A percentile compares a stretch with the other conserved stretches of the same genome.
phyloP scores from a whole-genome alignment of 78 protist genomes.

The Tieghemostelium lacteum region DNA sequence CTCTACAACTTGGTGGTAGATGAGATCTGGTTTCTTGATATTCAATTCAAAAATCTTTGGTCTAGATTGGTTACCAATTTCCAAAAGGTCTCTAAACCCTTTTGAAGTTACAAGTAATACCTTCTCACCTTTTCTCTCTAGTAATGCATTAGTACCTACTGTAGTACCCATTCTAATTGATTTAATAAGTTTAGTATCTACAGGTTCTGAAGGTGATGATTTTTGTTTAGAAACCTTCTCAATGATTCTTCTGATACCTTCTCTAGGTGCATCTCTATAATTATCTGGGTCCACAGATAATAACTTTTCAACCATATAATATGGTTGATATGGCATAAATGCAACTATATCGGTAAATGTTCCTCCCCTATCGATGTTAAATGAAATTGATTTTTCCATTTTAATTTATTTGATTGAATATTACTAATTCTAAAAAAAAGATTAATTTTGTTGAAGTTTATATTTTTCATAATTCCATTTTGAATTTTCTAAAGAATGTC shows the following conservation, averaged over 20 bases:
- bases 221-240: not conserved
- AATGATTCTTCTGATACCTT: slow-evolving; percentile 94
- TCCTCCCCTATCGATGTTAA: slow-evolving; percentile 97
- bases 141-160: slow-evolving; percentile 98
- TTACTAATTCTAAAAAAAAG: too few relatives aligned
- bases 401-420: too few relatives aligned
- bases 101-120: slow-evolving; percentile 83
- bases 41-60: slow-evolving; percentile 93
- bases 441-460: too few relatives aligned
- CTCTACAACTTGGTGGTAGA: slow-evolving; percentile 88
- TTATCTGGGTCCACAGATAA: slow-evolving; percentile 93
- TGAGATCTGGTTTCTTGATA: slow-evolving; percentile 78
- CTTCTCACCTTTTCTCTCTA: slow-evolving; percentile 95
- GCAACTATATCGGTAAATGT: slow-evolving; percentile 96
- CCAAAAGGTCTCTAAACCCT: slow-evolving; percentile 91
- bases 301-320: slow-evolving; percentile 83
- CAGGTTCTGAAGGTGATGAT: not conserved
- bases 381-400: slow-evolving; percentile 60
- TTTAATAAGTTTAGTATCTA: slow-evolving; percentile 80
- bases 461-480: too few relatives aligned
- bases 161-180: slow-evolving; percentile 97
- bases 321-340: slow-evolving; percentile 47
- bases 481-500: too few relatives aligned
- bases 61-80: slow-evolving; percentile 95
- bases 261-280: slow-evolving; percentile 96